Evolutionary conservation across 495 filamentous ascomycete species (phyloP).

Genomic region (Aspergillus heteromorphus): DNA sequence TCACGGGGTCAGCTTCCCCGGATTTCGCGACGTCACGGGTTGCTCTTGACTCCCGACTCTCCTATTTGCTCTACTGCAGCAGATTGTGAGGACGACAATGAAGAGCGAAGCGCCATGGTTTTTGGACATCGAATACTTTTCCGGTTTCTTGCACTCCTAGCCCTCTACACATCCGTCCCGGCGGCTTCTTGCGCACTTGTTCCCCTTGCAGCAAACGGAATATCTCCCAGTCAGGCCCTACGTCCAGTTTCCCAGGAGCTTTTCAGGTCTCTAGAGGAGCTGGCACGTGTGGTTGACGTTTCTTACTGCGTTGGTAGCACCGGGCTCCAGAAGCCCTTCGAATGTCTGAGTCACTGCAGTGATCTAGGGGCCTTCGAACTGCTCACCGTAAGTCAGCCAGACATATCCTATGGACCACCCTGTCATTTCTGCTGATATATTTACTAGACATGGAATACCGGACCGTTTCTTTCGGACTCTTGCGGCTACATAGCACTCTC

Average conservation of each 20-base stretch:
- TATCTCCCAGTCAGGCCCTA: slow-evolving; percentile 8
- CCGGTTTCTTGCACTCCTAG: not conserved
- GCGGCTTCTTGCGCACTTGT: not conserved
- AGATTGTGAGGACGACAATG: not conserved
- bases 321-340: slow-evolving; percentile 78
- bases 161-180: slow-evolving; percentile 1
- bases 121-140: not conserved
- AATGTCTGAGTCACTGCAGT: slow-evolving; percentile 74
- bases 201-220: not conserved
- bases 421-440: not conserved
- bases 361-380: slow-evolving; percentile 78
- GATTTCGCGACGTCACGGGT: slow-evolving; percentile 11
- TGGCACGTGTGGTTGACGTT: slow-evolving; percentile 86
- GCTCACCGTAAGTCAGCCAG: slow-evolving; percentile 45
- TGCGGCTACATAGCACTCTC: slow-evolving; percentile 92
- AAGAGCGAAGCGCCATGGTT: not conserved
- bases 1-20: too few species aligned
- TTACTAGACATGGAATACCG: slow-evolving; percentile 79
- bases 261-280: slow-evolving; percentile 78
- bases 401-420: not conserved
- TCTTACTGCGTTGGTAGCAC: slow-evolving; percentile 86
- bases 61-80: not conserved
- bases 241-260: slow-evolving; percentile 52
- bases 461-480: slow-evolving; percentile 77
- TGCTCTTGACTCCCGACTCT: slow-evolving; percentile 3